Evolutionary conservation across 371 early-diverging fungal genomes (phyloP), one percentile per base, ranked within the genome.

Genomic region (Haplosporangium sp.): DNA sequence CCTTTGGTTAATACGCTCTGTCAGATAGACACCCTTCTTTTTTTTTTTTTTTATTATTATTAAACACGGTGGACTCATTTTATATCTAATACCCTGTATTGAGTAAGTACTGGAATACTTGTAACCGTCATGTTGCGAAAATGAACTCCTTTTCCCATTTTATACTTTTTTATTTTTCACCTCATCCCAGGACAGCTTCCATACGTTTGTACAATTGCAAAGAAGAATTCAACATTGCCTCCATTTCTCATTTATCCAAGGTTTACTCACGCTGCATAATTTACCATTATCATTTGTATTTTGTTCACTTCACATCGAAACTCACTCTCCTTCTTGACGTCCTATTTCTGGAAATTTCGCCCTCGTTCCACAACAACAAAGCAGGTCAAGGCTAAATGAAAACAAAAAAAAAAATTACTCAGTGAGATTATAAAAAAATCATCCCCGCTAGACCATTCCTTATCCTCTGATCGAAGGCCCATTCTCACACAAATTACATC

Each of bases 61-160:
- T 15, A 3, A 15, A 4, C 50, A 50, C 15, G n/a, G 17, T 17
- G n/a, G n/a, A 48, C 13, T 13, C 48, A 17, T 48, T 17, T 5
- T 15, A 50, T 50, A 50, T n/a, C 50, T 50, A 50, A 50, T 50
- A 50, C 7, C n/a, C n/a, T n/a, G 50, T 50, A 50, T 50, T n/a
- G n/a, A 47, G 47, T 50, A 50, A 50, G 50, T 50, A n/a, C n/a
- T 15, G n/a, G n/a, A 50, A n/a, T n/a, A 6, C 50, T n/a, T n/a
- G 15, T n/a, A 50, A 15, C 19, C 15, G n/a, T 4, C 2, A 50
- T 6, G n/a, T 6, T 6, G n/a, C 7, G 6, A 50, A 50, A 50
- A 50, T 27, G 27, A n/a, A n/a, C 50, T 50, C 50, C n/a, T 50
- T 50, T 50, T 50, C n/a, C 50, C 4, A 8, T 50, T n/a, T 50